Evolutionary conservation across 306 rosid species (phyloP), one percentile per base, ranked within the genome.

Genomic region (Argentina anserina): DNA sequence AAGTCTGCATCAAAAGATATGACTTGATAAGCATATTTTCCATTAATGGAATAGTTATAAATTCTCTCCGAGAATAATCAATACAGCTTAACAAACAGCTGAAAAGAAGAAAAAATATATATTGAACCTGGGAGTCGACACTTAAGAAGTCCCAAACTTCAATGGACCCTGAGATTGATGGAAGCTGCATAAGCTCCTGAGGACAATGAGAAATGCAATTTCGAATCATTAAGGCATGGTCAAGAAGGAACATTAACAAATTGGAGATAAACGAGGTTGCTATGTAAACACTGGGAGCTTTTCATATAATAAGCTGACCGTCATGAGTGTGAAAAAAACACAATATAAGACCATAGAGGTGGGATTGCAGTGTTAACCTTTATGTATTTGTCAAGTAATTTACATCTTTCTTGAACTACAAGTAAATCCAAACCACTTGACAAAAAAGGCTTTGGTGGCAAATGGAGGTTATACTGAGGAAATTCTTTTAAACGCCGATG

Each of bases 91-190:
- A 37, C 29, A 31, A 42, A 9, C 31, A 65, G 8, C 72, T 52
- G n/a, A 75, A 47, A 62, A 80, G 61, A 53, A 65, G 56, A 70
- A 55, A 37, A 83, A 84, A n/a, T n/a, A n/a, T 42, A 26, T 63
- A 72, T 62, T 55, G 70, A 71, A 95, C 99, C 99, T 95, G 99
- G 63, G 99, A 95, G 79, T 95, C 99, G 20, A 95, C 99, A 83
- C 97, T 91, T 70, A 95, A 87, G 78, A 95, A 95, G 85, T 95
- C 99, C 97, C 99, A 95, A 67, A 91, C 95, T 88, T 95, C 99
- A 84, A 95, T 90, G 79, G 97, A 95, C 81, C 92, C 99, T 58
- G 97, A 95, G 82, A 95, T 81, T 79, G 84, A 87, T 69, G 97
- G 99, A 73, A 95, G 91, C 84, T 84, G 96, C 96, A 91, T 88